These are phyloP conservation scores for Candida qinlingensis DNA, from an alignment of 805 yeast genomes.

Conservation along the genomic window DNA sequence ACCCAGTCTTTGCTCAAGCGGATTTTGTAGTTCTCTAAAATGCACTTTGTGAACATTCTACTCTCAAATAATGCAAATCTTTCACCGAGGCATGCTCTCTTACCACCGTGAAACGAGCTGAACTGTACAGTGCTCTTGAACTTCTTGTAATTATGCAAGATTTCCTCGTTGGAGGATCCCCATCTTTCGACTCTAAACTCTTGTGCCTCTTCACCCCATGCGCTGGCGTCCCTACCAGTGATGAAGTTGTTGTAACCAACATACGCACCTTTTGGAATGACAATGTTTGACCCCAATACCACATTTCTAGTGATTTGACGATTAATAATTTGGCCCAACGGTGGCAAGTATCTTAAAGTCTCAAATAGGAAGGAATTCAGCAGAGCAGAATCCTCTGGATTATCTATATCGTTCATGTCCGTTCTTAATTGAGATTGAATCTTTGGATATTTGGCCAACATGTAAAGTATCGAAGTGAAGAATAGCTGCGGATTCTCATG, in stretches of 20 bases:
- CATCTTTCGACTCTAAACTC: constrained; percentile 45
- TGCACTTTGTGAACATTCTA: constrained; percentile 32
- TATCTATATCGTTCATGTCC: constrained; percentile 10
- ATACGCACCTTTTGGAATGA: constrained; percentile 44
- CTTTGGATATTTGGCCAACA: constrained; percentile 37
- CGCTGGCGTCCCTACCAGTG: constrained; percentile 38
- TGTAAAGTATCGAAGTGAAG: constrained; percentile 40
- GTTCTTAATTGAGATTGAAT: constrained; percentile 31
- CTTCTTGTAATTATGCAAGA: constrained; percentile 33
- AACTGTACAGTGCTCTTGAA: constrained; percentile 42
- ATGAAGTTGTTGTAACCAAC: constrained; percentile 53
- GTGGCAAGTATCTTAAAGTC: constrained; percentile 48
- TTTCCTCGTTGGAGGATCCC: constrained; percentile 38
- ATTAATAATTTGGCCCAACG: constrained; percentile 52
- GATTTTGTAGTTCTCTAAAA: constrained; percentile 34
- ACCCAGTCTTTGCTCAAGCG: constrained; percentile 38
- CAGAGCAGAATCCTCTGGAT: constrained; percentile 20
- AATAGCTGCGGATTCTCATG: constrained; percentile 59
- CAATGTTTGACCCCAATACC: constrained; percentile 35
- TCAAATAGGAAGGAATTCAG: constrained; percentile 38
- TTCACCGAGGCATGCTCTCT: constrained; percentile 57
- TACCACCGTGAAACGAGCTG: constrained; percentile 56
- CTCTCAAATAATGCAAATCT: constrained; percentile 46
- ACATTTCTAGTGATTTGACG: constrained; percentile 36
- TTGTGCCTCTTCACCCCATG: constrained; percentile 44